Percentiles rank a stretch among this genome's conserved stretches.
These are phyloP conservation scores for Colletotrichum lentis DNA, from an alignment of 2,329 filamentous ascomycete species.

Conservation along the genomic window DNA sequence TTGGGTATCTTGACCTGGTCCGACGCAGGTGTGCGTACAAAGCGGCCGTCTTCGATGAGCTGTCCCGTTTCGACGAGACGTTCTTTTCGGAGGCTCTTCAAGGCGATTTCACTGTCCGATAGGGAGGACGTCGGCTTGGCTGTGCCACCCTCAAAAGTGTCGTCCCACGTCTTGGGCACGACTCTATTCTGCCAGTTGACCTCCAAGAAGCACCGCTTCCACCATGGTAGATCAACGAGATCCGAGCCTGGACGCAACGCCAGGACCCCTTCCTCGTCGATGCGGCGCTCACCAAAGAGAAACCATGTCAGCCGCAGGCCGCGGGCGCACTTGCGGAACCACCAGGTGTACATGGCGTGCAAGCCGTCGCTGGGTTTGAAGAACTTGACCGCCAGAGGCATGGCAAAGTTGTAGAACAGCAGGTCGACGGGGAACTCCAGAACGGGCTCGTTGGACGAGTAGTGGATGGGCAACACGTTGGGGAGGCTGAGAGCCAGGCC, in stretches of 20 bases:
- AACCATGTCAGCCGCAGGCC: slow-evolving; percentile 86
- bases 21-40: slow-evolving; percentile 90
- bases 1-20: slow-evolving; percentile 96
- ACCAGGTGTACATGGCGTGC: slow-evolving; percentile 91
- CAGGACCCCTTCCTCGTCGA: slow-evolving; percentile 82
- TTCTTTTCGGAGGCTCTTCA: slow-evolving; percentile 52
- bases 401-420: slow-evolving; percentile 95
- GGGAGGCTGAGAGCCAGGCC: slow-evolving; percentile 74
- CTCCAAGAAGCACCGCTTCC: slow-evolving; percentile 57
- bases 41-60: slow-evolving; percentile 76
- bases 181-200: slow-evolving; percentile 54
- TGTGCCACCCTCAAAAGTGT: slow-evolving; percentile 60
- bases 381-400: slow-evolving; percentile 84
- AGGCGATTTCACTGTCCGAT: slow-evolving; percentile 48
- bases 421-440: slow-evolving; percentile 94
- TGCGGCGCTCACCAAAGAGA: slow-evolving; percentile 82
- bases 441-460: slow-evolving; percentile 90
- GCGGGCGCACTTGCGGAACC: slow-evolving; percentile 88
- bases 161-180: slow-evolving; percentile 65
- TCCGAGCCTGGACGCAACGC: slow-evolving; percentile 53
- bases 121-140: slow-evolving; percentile 53
- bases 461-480: slow-evolving; percentile 86
- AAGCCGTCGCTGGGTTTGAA: slow-evolving; percentile 87
- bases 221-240: slow-evolving; percentile 48
- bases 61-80: slow-evolving; percentile 58